These are phyloP conservation scores for Hyaloscypha hepaticicola DNA, from an alignment of 495 filamentous ascomycete species.

Conservation along the genomic window DNA sequence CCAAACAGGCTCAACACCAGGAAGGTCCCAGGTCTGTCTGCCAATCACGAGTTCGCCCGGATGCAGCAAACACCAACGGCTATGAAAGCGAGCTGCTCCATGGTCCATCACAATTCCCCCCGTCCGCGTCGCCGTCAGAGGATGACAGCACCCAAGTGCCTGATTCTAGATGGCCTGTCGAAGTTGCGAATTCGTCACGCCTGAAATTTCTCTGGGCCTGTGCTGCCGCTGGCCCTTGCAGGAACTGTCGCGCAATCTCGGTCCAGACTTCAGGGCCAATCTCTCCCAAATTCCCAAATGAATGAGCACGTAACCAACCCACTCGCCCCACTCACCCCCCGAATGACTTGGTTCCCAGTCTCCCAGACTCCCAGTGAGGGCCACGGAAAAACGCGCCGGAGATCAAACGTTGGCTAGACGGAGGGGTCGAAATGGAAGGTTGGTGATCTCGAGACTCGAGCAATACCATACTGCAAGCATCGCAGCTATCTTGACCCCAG, in stretches of 20 bases:
- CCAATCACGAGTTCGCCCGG: not conserved
- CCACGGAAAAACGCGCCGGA: not conserved
- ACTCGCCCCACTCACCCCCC: not conserved
- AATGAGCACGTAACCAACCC: constrained; percentile 19
- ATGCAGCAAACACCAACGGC: not conserved
- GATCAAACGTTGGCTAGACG: not conserved
- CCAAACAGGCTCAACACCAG: not conserved
- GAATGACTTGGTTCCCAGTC: constrained; percentile 12
- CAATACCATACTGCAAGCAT: too few species aligned
- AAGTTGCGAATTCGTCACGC: not conserved
- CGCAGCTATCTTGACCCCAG: not conserved
- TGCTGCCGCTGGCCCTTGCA: constrained; percentile 1
- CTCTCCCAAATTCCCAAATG: constrained; percentile 17
- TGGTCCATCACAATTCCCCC: not conserved
- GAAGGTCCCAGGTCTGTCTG: not conserved
- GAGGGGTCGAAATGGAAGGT: not conserved
- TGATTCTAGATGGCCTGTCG: not conserved
- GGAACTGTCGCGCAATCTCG: constrained; percentile 12
- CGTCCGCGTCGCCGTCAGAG: not conserved
- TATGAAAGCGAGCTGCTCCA: too few species aligned
- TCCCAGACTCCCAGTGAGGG: not conserved
- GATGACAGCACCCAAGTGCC: not conserved
- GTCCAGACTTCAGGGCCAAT: constrained; percentile 13
- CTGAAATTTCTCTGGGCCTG: not conserved
- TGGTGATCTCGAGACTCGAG: not conserved